Evolutionary conservation across 495 filamentous ascomycete species (phyloP), one percentile per base, ranked within the genome.

Genomic region (Talaromyces borbonicus): DNA sequence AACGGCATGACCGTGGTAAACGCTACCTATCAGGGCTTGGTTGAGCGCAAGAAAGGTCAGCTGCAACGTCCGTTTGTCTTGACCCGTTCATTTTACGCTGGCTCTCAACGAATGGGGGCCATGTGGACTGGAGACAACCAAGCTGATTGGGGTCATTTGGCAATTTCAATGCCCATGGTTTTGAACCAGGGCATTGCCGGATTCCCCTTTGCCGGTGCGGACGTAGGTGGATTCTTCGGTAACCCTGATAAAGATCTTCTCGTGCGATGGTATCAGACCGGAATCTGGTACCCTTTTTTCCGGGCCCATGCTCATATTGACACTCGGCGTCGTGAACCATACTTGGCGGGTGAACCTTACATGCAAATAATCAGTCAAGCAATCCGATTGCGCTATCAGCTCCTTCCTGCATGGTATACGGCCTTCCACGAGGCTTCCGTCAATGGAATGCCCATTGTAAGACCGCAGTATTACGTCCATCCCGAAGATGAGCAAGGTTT

Each of bases 41-140:
- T 87, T 32, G 76, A 81, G 50, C 83, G 92, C 46, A 85, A 88
- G 65, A 80, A 83, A 52, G 85, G 84, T 20, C 86, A 90, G 57
- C 64, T 74, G 25, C 81, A 83, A 14, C 77, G 85, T 7, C 92
- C 92, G 1, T 97, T 98, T 54, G 83, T 95, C 22, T 76, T 98
- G 40, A 98, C 92, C 1, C 84, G 92, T 18, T 79, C 87, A 5
- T 98, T 89, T 73, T 98, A 79, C 54, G 75, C 90, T 11, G 92
- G 92, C 35, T 84, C 83, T 42, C 92, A 98, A 63, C 82, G 92
- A 44, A 66, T 84, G 31, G 84, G 85, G 43, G 92, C 92, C 43
- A 95, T 94, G 87, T 97, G 92, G 92, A 98, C 92, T 16, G 92
- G 92, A 46, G 92, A 98, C 60, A 98, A 97, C 67, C 83, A 87